Conservation (phyloP, 208 protist species). For the Porcisia hertigi region DNA sequence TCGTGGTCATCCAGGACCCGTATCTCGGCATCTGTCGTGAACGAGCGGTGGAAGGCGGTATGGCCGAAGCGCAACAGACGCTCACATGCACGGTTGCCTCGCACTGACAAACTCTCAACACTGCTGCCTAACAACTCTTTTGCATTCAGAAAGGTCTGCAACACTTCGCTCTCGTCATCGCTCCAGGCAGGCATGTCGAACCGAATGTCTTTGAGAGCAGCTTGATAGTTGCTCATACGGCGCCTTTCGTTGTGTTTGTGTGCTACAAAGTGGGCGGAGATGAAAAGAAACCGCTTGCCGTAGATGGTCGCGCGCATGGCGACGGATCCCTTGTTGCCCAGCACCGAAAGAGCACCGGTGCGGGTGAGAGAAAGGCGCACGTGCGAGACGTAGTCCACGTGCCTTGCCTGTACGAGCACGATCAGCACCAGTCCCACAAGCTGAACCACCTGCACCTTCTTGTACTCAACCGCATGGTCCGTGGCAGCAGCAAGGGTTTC, state of each 20-base stretch:
- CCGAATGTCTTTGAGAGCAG: constrained; percentile 61
- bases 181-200: constrained; percentile 58
- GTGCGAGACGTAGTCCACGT: constrained; percentile 68
- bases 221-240: constrained; percentile 77
- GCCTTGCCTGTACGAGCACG: constrained; percentile 54
- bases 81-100: constrained; percentile 40
- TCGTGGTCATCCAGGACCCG: constrained; percentile 81
- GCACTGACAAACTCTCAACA: constrained; percentile 19
- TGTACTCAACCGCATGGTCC: constrained; percentile 49
- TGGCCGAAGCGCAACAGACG: constrained; percentile 40
- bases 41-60: constrained; percentile 21
- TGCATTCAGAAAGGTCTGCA: constrained; percentile 61
- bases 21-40: constrained; percentile 38
- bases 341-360: constrained; percentile 68
- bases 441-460: constrained; percentile 68
- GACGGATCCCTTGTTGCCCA: constrained; percentile 93
- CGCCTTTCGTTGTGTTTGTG: constrained; percentile 85
- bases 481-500: constrained; percentile 47
- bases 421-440: constrained; percentile 82
- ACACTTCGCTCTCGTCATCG: constrained; percentile 80
- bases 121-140: constrained; percentile 4
- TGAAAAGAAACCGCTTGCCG: constrained; percentile 89
- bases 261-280: constrained; percentile 90
- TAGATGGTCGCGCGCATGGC: constrained; percentile 84
- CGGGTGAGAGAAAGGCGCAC: constrained; percentile 72